Percentiles rank a stretch among this genome's conserved stretches.
Evolutionary conservation across 495 filamentous ascomycete genomes (phyloP).

Genomic region (Copromyces sp.): DNA sequence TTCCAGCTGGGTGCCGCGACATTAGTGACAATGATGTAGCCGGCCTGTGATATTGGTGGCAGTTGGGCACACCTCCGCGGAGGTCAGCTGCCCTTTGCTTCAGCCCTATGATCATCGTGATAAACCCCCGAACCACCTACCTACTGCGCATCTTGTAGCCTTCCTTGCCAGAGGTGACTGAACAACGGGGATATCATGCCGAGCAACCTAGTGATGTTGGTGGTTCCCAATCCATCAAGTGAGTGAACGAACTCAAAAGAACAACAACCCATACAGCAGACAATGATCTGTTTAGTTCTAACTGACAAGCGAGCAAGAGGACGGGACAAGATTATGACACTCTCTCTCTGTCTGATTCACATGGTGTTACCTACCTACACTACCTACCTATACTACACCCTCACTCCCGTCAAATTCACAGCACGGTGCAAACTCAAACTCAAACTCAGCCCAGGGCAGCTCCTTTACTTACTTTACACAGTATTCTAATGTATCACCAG

Average conservation of each 20-base stretch:
- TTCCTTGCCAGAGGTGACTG: background rate
- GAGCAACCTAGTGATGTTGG: background rate
- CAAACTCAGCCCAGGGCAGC: background rate
- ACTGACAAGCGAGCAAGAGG: background rate
- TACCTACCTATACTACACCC: background rate
- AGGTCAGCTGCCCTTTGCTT: background rate
- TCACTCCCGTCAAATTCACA: background rate
- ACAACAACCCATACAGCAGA: too few relatives aligned
- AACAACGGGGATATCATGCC: background rate
- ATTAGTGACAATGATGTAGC: background rate
- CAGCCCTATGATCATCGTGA: background rate
- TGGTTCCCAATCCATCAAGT: background rate
- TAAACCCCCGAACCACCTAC: background rate
- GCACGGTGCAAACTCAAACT: too few relatives aligned
- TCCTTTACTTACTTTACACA: too few relatives aligned
- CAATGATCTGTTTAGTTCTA: too few relatives aligned
- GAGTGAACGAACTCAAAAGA: too few relatives aligned
- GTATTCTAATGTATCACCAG: too few relatives aligned
- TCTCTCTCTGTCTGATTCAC: background rate
- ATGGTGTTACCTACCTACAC: background rate
- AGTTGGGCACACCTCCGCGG: background rate
- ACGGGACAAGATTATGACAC: too few relatives aligned
- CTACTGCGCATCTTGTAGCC: background rate
- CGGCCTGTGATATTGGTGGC: background rate
- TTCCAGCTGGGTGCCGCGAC: background rate